Base-by-base conservation (phyloP, 805 yeast species). In the Starmera caribaea region DNA sequence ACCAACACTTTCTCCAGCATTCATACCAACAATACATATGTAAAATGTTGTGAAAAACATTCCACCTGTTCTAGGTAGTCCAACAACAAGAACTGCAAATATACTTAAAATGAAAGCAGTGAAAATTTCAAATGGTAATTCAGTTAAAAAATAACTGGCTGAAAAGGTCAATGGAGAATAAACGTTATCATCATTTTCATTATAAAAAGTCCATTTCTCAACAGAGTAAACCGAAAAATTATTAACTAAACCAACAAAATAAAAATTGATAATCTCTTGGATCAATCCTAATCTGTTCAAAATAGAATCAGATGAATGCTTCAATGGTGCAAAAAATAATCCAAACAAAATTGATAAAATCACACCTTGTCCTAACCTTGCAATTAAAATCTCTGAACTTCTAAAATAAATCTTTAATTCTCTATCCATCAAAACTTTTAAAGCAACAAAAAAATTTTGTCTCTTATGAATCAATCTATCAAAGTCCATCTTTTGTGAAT, bases 1-100 rank as follows among this genome's bases (percentile, higher is more conserved):
- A 1, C 95, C 95, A 30, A 85, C 64, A 2, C 89, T 80, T 53
- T 85, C 95, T 29, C 95, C 95, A 44, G 85, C 74, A 44, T 79
- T 77, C n/a, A 80, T 73, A 27, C 75, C 66, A 10, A 72, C 59
- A 36, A 74, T 60, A 1, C 79, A 53, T 16, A 74, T 65, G 45
- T 74, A 73, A 33, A 76, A 69, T 51, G 78, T 66, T 1, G 79
- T 69, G 50, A 86, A 85, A 50, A 72, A 86, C 68, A 80, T 74
- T 0, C 63, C 71, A 0, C 79, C 70, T 1, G 76, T 74, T 38
- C 84, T 61, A 15, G 86, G 87, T 32, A 85, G 57, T 0, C 92
- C 94, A 44, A 81, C 67, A 1, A 72, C 88, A 49, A 86, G 67
- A 4, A 81, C 84, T 43, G 78, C 63, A 47, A 87, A 68, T 1